Conservation (phyloP, 768 basidiomycete genomes). For the Tricholoma bakamatsutake region DNA sequence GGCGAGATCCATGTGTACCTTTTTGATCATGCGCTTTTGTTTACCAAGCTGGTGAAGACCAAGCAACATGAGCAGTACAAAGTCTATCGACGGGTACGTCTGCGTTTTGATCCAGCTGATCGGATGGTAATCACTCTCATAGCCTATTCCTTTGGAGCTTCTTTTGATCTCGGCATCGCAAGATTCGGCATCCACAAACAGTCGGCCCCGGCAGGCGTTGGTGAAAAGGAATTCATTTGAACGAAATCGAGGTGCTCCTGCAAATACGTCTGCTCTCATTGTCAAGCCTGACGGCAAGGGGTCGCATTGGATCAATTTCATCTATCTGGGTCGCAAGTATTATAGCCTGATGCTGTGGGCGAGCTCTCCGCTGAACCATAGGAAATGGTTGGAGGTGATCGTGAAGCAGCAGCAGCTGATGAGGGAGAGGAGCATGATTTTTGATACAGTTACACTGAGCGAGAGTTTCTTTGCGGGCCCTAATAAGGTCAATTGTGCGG, state of each 20-base stretch:
- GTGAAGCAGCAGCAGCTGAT: slow-evolving; percentile 83
- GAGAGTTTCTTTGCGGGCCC: slow-evolving; percentile 84
- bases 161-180: slow-evolving; percentile 77
- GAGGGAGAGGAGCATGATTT: slow-evolving; percentile 78
- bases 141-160: slow-evolving; percentile 97
- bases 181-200: slow-evolving; percentile 39
- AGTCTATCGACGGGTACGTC: slow-evolving; percentile 85
- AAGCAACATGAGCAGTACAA: slow-evolving; percentile 89
- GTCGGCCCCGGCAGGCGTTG: slow-evolving; percentile 39
- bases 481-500: slow-evolving; percentile 92
- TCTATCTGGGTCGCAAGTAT: slow-evolving; percentile 88
- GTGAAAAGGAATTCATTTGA: slow-evolving; percentile 39
- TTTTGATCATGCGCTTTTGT: slow-evolving; percentile 93
- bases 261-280: slow-evolving; percentile 42
- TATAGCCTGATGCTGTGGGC: slow-evolving; percentile 93
- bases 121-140: not conserved
- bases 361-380: slow-evolving; percentile 73
- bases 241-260: slow-evolving; percentile 30
- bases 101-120: not conserved
- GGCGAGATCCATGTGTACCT: slow-evolving; percentile 92
- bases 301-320: slow-evolving; percentile 88
- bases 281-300: slow-evolving; percentile 65
- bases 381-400: slow-evolving; percentile 93
- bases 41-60: slow-evolving; percentile 81
- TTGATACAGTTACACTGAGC: slow-evolving; percentile 79